These are phyloP conservation scores for Ascochyta viciae-villosae DNA, from an alignment of 2,329 filamentous ascomycete genomes.

Conservation along the genomic window DNA sequence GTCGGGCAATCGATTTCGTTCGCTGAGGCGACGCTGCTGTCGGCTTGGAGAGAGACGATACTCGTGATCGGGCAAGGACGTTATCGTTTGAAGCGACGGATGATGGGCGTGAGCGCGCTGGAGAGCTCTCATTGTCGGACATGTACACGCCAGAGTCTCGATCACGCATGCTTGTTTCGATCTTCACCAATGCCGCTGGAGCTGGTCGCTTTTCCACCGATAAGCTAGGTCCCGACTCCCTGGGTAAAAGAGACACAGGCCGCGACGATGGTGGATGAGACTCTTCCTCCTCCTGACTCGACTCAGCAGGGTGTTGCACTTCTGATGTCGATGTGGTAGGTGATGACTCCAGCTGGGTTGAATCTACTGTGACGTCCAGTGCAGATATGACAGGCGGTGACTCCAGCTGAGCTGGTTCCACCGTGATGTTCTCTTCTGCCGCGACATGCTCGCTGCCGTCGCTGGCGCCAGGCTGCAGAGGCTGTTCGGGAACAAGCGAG, in stretches of 20 bases:
- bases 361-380: background rate
- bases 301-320: background rate
- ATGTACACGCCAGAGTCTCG: slow-evolving; percentile 38
- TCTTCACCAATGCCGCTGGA: background rate
- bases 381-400: too few relatives aligned
- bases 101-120: slow-evolving; percentile 13
- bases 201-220: slow-evolving; percentile 1
- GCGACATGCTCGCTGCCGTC: background rate
- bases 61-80: slow-evolving; percentile 9
- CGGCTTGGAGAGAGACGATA: slow-evolving; percentile 20
- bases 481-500: slow-evolving; percentile 2
- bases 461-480: background rate
- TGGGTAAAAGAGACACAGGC: slow-evolving; percentile 1
- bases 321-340: background rate
- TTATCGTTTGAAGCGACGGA: slow-evolving; percentile 23
- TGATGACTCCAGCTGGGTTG: background rate
- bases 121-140: slow-evolving; percentile 23
- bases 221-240: background rate
- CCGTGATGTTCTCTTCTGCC: background rate
- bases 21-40: slow-evolving; percentile 18
- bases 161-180: slow-evolving; percentile 13
- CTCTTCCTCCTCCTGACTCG: background rate
- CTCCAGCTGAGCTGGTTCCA: background rate
- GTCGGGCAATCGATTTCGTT: slow-evolving; percentile 25
- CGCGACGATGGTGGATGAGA: background rate